Percentiles rank a stretch among this genome's conserved stretches.
Evolutionary conservation across 306 rosid species (phyloP).

Genomic region (Citrullus mucosospermus): DNA sequence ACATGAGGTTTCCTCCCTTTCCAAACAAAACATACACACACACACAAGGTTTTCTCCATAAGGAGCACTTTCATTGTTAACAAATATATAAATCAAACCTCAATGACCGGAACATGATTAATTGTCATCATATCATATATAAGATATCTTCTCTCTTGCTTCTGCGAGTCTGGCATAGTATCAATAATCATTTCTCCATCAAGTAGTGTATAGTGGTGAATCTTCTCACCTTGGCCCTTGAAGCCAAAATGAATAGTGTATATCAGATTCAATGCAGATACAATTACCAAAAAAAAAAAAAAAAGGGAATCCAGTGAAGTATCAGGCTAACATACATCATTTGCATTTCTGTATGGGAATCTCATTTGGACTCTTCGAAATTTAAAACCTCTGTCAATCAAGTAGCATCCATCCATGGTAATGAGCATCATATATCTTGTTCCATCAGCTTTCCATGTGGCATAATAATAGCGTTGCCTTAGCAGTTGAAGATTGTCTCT

Average conservation of each 20-base stretch:
- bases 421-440: slow-evolving; percentile 95
- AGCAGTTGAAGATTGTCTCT: slow-evolving; percentile 84
- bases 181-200: slow-evolving; percentile 98
- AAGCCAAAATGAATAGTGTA: slow-evolving; percentile 14
- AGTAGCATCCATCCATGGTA: slow-evolving; percentile 83
- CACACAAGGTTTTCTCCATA: background rate
- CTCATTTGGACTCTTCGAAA: slow-evolving; percentile 96
- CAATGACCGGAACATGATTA: slow-evolving; percentile 47
- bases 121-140: slow-evolving; percentile 85
- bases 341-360: slow-evolving; percentile 70
- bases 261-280: slow-evolving; percentile 26
- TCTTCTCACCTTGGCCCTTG: slow-evolving; percentile 55
- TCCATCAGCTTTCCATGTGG: slow-evolving; percentile 99
- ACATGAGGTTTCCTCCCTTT: background rate
- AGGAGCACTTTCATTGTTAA: background rate
- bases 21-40: too few species aligned
- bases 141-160: slow-evolving; percentile 92
- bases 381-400: slow-evolving; percentile 74
- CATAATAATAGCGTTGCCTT: slow-evolving; percentile 91
- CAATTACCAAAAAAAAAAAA: background rate
- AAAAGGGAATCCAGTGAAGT: background rate
- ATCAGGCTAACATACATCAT: slow-evolving; percentile 41
- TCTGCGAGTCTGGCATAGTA: slow-evolving; percentile 67
- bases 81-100: slow-evolving; percentile 33
- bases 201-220: slow-evolving; percentile 74